phyloP scores from a whole-genome alignment of 257 asterid species.

The Verbena officinalis region DNA sequence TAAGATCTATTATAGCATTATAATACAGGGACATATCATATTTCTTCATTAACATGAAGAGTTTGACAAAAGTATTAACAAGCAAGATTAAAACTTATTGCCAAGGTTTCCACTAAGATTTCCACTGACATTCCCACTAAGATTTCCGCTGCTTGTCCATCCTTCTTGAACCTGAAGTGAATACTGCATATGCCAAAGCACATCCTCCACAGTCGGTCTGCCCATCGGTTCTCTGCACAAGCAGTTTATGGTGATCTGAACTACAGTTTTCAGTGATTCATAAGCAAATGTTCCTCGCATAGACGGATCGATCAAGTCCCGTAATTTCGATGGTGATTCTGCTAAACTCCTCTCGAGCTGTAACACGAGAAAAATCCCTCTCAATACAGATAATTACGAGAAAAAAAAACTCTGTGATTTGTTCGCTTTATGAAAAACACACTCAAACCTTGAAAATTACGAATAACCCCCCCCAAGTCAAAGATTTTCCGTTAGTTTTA shows the following conservation, averaged over 20 bases:
- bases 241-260: slow-evolving; percentile 78
- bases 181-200: slow-evolving; percentile 98
- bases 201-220: slow-evolving; percentile 91
- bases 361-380: too few relatives aligned
- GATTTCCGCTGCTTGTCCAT: slow-evolving; percentile 82
- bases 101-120: slow-evolving; percentile 61
- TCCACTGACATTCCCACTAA: slow-evolving; percentile 62
- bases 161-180: slow-evolving; percentile 99
- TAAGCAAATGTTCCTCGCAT: slow-evolving; percentile 85
- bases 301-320: slow-evolving; percentile 75
- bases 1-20: not conserved
- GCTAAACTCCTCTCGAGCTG: slow-evolving; percentile 84
- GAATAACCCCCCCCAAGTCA: too few relatives aligned
- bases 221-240: slow-evolving; percentile 58
- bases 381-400: too few relatives aligned
- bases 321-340: slow-evolving; percentile 74
- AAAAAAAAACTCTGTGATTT: too few relatives aligned
- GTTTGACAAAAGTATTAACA: not conserved
- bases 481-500: too few relatives aligned
- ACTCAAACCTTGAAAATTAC: too few relatives aligned
- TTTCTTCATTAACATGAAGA: slow-evolving; percentile 7
- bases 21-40: not conserved
- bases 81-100: slow-evolving; percentile 41
- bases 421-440: too few relatives aligned
- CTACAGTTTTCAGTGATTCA: slow-evolving; percentile 81